Percentiles rank a stretch among this genome's conserved stretches.
Evolutionary conservation across 208 protist species (phyloP).

Genomic region (Crithidia bombi): DNA sequence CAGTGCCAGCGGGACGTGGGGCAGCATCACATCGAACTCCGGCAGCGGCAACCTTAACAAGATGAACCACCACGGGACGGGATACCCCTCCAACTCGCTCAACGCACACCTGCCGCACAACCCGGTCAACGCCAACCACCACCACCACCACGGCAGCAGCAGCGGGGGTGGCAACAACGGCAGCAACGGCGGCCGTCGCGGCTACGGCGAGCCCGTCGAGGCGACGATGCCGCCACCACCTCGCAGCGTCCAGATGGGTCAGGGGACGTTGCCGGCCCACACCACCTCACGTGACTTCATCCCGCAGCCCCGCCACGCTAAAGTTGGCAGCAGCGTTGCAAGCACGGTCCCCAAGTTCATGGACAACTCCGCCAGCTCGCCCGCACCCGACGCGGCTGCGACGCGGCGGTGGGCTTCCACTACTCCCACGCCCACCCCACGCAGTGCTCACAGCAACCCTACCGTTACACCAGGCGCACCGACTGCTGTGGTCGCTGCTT

Average conservation of each 20-base stretch:
- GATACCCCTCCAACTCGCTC: conserved; percentile 1
- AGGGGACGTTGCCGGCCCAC: conserved; percentile 25
- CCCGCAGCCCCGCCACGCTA: conserved; percentile 35
- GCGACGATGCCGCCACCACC: conserved; percentile 34
- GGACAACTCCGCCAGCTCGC: background rate
- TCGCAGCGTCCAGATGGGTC: conserved; percentile 37
- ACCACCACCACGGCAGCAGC: conserved; percentile 12
- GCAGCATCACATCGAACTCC: conserved; percentile 16
- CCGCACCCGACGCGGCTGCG: background rate
- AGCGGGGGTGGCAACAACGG: conserved; percentile 11
- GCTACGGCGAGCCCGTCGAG: conserved; percentile 15
- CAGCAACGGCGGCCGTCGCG: conserved; percentile 13
- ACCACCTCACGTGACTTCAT: conserved; percentile 20
- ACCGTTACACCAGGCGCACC: background rate
- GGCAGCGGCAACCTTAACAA: conserved; percentile 13
- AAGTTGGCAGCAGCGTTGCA: background rate
- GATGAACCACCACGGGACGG: conserved; percentile 22
- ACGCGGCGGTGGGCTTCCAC: conserved; percentile 22
- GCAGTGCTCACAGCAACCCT: conserved; percentile 14
- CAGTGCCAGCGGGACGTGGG: conserved; percentile 12
- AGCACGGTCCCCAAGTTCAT: conserved; percentile 6
- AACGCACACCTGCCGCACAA: conserved; percentile 16
- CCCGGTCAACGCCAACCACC: background rate
- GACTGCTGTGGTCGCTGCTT: background rate
- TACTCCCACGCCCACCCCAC: conserved; percentile 19